These are phyloP conservation scores for Barnettozyma populi DNA, from an alignment of 805 yeast genomes.

Conservation along the genomic window DNA sequence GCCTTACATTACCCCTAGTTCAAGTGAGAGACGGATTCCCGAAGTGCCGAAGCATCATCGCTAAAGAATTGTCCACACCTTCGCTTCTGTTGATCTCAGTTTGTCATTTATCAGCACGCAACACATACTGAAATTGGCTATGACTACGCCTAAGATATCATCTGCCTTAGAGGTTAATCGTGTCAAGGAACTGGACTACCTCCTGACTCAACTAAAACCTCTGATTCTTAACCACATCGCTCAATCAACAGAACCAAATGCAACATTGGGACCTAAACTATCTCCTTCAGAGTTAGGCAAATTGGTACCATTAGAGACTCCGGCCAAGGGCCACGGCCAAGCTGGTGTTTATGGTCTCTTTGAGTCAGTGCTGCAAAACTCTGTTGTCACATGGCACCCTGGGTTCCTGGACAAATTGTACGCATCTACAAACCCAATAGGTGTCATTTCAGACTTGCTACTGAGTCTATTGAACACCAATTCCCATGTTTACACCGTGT, in stretches of 20 bases:
- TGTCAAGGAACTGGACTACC: slow-evolving; percentile 49
- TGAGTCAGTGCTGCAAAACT: slow-evolving; percentile 53
- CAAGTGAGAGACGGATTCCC: background rate
- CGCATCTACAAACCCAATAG: slow-evolving; percentile 83
- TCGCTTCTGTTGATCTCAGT: too few species aligned
- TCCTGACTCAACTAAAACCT: slow-evolving; percentile 47
- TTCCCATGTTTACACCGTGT: slow-evolving; percentile 79
- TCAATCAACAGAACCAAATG: slow-evolving; percentile 36
- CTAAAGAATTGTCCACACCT: background rate
- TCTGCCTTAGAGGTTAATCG: slow-evolving; percentile 41
- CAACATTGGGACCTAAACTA: slow-evolving; percentile 46
- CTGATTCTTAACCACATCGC: slow-evolving; percentile 51
- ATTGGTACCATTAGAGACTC: slow-evolving; percentile 31
- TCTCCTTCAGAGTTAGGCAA: slow-evolving; percentile 44
- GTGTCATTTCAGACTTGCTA: slow-evolving; percentile 66
- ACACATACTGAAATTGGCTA: background rate
- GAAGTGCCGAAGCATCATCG: background rate
- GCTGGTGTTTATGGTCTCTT: slow-evolving; percentile 44
- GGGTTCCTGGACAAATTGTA: slow-evolving; percentile 81
- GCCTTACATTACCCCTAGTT: too few species aligned
- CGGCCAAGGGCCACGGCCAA: slow-evolving; percentile 33
- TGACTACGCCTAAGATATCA: slow-evolving; percentile 22
- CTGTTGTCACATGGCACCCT: slow-evolving; percentile 83
- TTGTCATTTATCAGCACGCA: too few species aligned
- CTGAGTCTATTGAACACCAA: slow-evolving; percentile 72